phyloP scores from a whole-genome alignment of 257 asterid genomes.

The Capsicum pubescens region DNA sequence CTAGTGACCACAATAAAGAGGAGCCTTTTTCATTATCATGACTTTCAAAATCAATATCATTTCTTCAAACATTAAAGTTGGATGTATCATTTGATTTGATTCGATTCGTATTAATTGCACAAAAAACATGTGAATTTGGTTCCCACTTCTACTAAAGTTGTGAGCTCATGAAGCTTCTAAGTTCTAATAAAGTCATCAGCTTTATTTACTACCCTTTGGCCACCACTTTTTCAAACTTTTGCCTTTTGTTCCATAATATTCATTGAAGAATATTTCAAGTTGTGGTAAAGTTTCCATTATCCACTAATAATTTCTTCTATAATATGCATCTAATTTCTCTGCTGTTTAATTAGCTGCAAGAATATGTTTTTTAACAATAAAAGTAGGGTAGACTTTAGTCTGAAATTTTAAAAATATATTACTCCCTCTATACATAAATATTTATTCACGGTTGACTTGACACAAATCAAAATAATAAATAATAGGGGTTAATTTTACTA shows the following conservation, averaged over 20 bases:
- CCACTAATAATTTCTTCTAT: background rate
- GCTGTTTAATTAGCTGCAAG: background rate
- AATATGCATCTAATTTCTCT: background rate
- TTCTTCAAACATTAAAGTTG: background rate
- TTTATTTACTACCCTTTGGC: background rate
- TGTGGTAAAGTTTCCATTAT: background rate
- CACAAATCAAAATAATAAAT: no score
- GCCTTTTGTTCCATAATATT: background rate
- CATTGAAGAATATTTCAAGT: background rate
- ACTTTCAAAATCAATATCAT: background rate
- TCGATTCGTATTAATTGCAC: background rate
- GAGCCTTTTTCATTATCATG: background rate
- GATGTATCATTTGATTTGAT: background rate
- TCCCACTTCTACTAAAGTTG: background rate
- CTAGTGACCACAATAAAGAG: constrained; percentile 18
- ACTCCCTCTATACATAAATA: no score
- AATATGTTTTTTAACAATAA: background rate
- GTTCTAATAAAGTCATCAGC: background rate
- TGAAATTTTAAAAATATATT: background rate
- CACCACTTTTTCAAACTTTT: background rate
- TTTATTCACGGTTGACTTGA: no score
- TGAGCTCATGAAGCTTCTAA: background rate
- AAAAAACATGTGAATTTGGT: constrained; percentile 11
- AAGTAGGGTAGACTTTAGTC: background rate
- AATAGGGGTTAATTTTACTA: no score